These are phyloP conservation scores for Avena sativa DNA, from an alignment of 176 grass and related monocot species.

Conservation along the genomic window DNA sequence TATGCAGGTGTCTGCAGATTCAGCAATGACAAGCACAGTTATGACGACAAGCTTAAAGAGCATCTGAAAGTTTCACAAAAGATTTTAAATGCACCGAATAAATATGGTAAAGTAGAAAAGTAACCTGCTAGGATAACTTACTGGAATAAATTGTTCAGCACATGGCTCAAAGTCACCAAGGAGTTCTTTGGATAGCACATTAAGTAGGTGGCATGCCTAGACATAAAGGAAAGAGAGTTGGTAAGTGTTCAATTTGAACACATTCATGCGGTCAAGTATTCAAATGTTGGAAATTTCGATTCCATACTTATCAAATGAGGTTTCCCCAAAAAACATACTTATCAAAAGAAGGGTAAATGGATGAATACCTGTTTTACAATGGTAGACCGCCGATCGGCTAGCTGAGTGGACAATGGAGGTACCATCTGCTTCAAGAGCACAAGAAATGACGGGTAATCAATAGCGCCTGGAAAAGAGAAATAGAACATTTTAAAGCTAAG, in stretches of 20 bases:
- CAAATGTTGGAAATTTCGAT: not conserved
- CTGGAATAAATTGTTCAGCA: conserved; percentile 84
- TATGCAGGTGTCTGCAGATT: conserved; percentile 95
- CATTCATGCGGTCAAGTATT: conserved; percentile 23
- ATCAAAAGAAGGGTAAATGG: conserved; percentile 23
- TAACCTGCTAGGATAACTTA: conserved; percentile 44
- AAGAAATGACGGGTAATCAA: conserved; percentile 85
- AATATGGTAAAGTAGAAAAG: conserved; percentile 8
- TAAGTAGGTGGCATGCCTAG: conserved; percentile 88
- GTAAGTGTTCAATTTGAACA: not conserved
- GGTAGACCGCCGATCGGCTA: conserved; percentile 93
- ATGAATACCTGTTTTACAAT: conserved; percentile 92
- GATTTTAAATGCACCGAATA: conserved; percentile 37
- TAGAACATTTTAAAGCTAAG: conserved; percentile 12
- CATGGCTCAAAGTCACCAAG: conserved; percentile 92
- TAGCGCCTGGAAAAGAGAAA: conserved; percentile 66
- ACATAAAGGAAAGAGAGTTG: conserved; percentile 35
- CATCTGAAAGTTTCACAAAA: conserved; percentile 56
- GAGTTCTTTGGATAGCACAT: conserved; percentile 95
- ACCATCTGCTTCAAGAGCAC: conserved; percentile 88
- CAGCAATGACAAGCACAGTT: conserved; percentile 96
- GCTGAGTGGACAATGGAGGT: conserved; percentile 75
- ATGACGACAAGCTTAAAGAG: conserved; percentile 99
- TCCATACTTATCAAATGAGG: conserved; percentile 17
- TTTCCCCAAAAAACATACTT: not conserved